A percentile compares a stretch with the other conserved stretches of the same genome.
Conservation (phyloP, 2,329 filamentous ascomycete genomes). For the Ophiocordyceps unilateralis region DNA sequence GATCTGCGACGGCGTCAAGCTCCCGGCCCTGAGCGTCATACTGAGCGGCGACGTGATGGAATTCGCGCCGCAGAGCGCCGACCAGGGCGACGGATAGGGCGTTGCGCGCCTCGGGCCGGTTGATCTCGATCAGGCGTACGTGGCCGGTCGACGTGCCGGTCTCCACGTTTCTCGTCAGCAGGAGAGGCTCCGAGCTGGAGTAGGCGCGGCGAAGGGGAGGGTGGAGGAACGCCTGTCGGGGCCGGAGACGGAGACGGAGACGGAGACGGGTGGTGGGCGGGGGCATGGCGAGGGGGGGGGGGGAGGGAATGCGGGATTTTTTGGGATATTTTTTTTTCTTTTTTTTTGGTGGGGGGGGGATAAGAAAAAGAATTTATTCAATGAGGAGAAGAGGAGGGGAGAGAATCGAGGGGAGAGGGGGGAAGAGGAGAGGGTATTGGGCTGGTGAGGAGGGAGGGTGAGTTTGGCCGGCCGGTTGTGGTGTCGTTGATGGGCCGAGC, state of each 20-base stretch:
- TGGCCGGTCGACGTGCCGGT: conserved; percentile 56
- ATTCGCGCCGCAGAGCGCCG: conserved; percentile 49
- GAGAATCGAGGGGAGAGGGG: too few species aligned
- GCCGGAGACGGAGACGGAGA: conserved; percentile 4
- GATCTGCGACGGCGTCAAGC: conserved; percentile 22
- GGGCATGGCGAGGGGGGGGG: conserved; percentile 10
- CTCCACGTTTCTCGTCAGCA: conserved; percentile 58
- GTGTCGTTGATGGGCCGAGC: too few species aligned
- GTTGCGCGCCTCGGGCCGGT: conserved; percentile 72
- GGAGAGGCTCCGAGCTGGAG: conserved; percentile 94
- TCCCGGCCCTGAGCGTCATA: conserved; percentile 40
- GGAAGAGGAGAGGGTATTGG: not conserved
- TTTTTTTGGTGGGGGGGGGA: too few species aligned
- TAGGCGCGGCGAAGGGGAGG: conserved; percentile 32
- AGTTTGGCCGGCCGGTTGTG: not conserved
- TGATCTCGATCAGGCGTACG: conserved; percentile 77
- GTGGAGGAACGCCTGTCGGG: too few species aligned
- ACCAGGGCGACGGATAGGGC: conserved; percentile 74
- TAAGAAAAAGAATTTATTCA: too few species aligned
- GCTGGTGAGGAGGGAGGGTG: not conserved
- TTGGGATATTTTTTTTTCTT: too few species aligned
- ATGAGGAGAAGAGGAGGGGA: too few species aligned
- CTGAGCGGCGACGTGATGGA: conserved; percentile 52
- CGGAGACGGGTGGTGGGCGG: conserved; percentile 7
- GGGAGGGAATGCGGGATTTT: not conserved